Evolutionary conservation across 306 rosid species (phyloP), one percentile per base, ranked within the genome.

Genomic region (Spatholobus suberectus): DNA sequence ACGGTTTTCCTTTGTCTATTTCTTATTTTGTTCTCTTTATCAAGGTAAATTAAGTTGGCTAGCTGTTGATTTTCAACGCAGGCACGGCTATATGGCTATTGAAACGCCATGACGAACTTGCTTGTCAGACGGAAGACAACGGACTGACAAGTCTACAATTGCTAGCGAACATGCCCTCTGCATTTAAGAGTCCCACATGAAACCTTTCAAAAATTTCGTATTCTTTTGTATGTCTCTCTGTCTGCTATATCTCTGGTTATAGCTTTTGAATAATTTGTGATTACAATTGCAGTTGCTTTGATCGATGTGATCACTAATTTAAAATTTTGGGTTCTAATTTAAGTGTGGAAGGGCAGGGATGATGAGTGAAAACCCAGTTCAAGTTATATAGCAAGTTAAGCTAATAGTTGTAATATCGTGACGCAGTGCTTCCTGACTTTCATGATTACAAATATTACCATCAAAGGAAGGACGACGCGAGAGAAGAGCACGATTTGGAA

Each of bases 71-170:
- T 63, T 73, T 27, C 3, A n/a, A 46, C 26, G 72, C 85, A 85
- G 88, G 81, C 73, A 85, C 88, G 6, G 86, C 86, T 21, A 34
- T 81, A 41, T 85, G 88, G 88, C n/a, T 85, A 63, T 20, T 81
- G 69, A 77, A 77, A 72, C 20, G 35, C 18, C 32, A 77, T 2
- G 26, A 1, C 0, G 58, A 63, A 15, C 88, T 85, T 4, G 88
- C 88, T 32, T 0, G 43, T 52, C 2, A 4, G 35, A 65, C 6
- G 73, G 88, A 81, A 34, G 73, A 85, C 5, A 70, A 44, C n/a
- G 83, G 23, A 8, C 26, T 85, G 14, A 81, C 88, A 77, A 44
- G 77, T 23, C 77, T 85, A 20, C 88, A 85, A 72, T 46, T 81
- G 86, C 77, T 85, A 43, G 77, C 88, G 1, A 82, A 52, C 37